phyloP scores from a whole-genome alignment of 495 filamentous ascomycete genomes.

The Xylaria curta region DNA sequence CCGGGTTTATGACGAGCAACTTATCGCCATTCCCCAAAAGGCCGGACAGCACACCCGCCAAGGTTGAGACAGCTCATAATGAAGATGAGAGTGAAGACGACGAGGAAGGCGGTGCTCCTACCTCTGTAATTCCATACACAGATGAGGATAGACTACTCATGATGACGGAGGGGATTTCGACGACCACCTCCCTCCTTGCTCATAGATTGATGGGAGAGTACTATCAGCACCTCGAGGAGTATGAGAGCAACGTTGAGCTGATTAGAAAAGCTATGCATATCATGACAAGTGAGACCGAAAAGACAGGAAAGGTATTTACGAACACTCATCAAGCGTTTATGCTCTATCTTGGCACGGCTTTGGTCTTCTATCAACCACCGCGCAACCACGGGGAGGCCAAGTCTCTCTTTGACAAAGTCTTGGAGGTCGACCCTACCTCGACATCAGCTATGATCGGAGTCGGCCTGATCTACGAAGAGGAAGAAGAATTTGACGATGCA shows the following conservation, averaged over 20 bases:
- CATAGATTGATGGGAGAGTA: slow-evolving; percentile 86
- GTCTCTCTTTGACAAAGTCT: slow-evolving; percentile 76
- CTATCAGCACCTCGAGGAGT: slow-evolving; percentile 84
- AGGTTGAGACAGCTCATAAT: slow-evolving; percentile 29
- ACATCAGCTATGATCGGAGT: slow-evolving; percentile 86
- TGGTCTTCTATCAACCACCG: slow-evolving; percentile 87
- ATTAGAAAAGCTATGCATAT: slow-evolving; percentile 73
- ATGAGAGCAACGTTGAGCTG: slow-evolving; percentile 81
- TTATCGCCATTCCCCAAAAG: slow-evolving; percentile 78
- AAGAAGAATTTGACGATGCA: slow-evolving; percentile 82
- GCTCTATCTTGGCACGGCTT: slow-evolving; percentile 76
- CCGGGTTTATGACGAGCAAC: slow-evolving; percentile 80
- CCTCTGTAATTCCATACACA: slow-evolving; percentile 58
- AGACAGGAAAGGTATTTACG: slow-evolving; percentile 68
- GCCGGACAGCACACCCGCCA: slow-evolving; percentile 24
- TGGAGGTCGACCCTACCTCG: slow-evolving; percentile 72
- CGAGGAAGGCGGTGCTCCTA: slow-evolving; percentile 56
- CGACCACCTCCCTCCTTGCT: slow-evolving; percentile 77
- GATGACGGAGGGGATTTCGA: slow-evolving; percentile 83
- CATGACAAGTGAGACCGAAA: slow-evolving; percentile 62
- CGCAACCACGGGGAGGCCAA: slow-evolving; percentile 89
- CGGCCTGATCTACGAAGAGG: slow-evolving; percentile 88
- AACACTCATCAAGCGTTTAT: slow-evolving; percentile 76
- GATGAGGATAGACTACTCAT: slow-evolving; percentile 76
- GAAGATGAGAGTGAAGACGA: slow-evolving; percentile 57